Base-by-base conservation (phyloP, 495 filamentous ascomycete genomes). In the Pyronema domesticum region DNA sequence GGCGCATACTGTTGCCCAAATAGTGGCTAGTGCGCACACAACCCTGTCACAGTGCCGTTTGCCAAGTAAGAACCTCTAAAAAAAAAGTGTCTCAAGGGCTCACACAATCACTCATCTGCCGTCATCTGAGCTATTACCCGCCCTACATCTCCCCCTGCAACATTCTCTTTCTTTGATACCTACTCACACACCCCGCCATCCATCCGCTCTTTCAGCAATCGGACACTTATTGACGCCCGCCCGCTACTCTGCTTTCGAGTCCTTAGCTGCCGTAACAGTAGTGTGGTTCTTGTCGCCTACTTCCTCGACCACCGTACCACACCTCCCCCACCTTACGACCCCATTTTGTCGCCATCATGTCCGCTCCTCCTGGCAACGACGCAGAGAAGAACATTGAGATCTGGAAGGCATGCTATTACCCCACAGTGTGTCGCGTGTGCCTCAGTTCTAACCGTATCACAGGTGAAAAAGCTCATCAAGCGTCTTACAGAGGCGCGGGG, bases 381-480 rank as follows among this genome's bases (percentile, higher is more conserved):
- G 89, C 87, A 43, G 91, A 98, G 75, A 95, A 95, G 78, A 98
- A 96, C 68, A 81, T 81, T 63, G 82, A 86, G 76, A 85, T 80
- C 71, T 81, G 78, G 78, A 81, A 81, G 72, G 77, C 65, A 54
- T 15, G 17, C 14, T 11, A 4, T 23, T 13, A n/a, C 30, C 45
- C 23, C 17, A 47, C 10, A 7, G 10, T 30, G 23, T 44, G 37
- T 10, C 23, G 23, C 23, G 23, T 30, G 23, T 30, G 5, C 23
- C 23, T 30, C 23, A 30, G 23, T 5, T 30, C 23, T 30, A 30
- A 30, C 23, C 23, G 23, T 30, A 13, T 30, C 7, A 71, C 82
- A 86, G 74, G 81, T 98, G 57, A 98, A 98, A 77, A 96, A 98
- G 73, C 73, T 95, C 60, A 91, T 95, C 71, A 95, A 94, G 73